phyloP scores from a whole-genome alignment of 2,329 filamentous ascomycete species.

The Camptophora hylomeconis region DNA sequence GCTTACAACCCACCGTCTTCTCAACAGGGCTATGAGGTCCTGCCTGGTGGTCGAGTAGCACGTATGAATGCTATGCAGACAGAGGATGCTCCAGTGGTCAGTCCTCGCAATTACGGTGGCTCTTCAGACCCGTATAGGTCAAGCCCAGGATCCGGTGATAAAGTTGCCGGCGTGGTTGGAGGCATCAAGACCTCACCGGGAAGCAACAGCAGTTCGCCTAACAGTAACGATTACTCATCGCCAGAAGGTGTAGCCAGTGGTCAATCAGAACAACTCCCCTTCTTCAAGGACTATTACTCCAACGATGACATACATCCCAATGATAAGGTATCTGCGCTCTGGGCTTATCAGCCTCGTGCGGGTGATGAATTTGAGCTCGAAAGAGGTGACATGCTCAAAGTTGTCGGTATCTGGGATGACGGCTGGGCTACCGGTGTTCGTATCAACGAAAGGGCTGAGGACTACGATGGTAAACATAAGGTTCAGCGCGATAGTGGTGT shows the following conservation, averaged over 20 bases:
- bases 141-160: conserved; percentile 55
- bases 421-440: conserved; percentile 94
- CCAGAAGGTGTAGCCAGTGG: conserved; percentile 72
- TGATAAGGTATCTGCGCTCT: conserved; percentile 79
- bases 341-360: conserved; percentile 92
- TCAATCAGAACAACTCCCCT: conserved; percentile 87
- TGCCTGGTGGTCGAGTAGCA: conserved; percentile 80
- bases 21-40: conserved; percentile 51
- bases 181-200: conserved; percentile 63
- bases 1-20: conserved; percentile 24
- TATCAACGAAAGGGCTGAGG: conserved; percentile 69
- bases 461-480: conserved; percentile 68
- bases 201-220: conserved; percentile 62
- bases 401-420: conserved; percentile 98
- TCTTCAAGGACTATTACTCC: conserved; percentile 98
- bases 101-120: conserved; percentile 38
- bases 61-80: conserved; percentile 86
- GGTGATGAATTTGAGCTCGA: conserved; percentile 88
- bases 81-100: conserved; percentile 27
- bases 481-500: conserved; percentile 86
- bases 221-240: conserved; percentile 67
- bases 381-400: conserved; percentile 93
- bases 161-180: conserved; percentile 35
- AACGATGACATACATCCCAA: conserved; percentile 89
- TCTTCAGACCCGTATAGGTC: conserved; percentile 57